phyloP scores from a whole-genome alignment of 805 yeast species.

The Dipodascus geniculatus region DNA sequence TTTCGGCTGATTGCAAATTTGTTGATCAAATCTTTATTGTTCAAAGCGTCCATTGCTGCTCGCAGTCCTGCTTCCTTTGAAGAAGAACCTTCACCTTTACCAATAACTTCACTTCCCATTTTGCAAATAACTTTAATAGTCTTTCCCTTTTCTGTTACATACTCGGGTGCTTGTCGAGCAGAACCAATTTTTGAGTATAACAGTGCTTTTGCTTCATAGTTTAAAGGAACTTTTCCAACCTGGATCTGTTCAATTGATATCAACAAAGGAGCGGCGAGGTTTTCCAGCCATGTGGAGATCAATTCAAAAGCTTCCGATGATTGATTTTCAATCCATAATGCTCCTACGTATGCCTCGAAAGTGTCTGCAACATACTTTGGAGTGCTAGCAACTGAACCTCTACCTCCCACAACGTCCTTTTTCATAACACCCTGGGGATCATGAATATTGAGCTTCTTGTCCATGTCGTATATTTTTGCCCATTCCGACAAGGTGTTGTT shows the following conservation, averaged over 20 bases:
- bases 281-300: conserved; percentile 23
- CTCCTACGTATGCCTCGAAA: conserved; percentile 92
- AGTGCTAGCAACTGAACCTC: conserved; percentile 16
- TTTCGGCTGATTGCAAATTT: conserved; percentile 50
- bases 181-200: conserved; percentile 64
- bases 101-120: conserved; percentile 54
- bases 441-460: conserved; percentile 5
- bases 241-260: conserved; percentile 25
- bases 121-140: conserved; percentile 55
- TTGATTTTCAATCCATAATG: conserved; percentile 43
- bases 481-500: conserved; percentile 63
- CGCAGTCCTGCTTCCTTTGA: conserved; percentile 67
- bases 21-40: conserved; percentile 45
- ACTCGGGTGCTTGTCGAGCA: conserved; percentile 51
- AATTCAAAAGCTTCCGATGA: conserved; percentile 26
- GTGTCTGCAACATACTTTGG: conserved; percentile 74
- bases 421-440: neutral
- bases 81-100: conserved; percentile 59
- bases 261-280: conserved; percentile 23
- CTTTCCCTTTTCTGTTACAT: conserved; percentile 35
- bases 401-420: neutral
- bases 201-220: conserved; percentile 60
- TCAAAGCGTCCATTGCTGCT: conserved; percentile 76
- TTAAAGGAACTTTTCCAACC: conserved; percentile 29
- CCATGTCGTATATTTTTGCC: conserved; percentile 43